These are phyloP conservation scores for Candida namnaoensis DNA, from an alignment of 805 yeast species.

Conservation along the genomic window DNA sequence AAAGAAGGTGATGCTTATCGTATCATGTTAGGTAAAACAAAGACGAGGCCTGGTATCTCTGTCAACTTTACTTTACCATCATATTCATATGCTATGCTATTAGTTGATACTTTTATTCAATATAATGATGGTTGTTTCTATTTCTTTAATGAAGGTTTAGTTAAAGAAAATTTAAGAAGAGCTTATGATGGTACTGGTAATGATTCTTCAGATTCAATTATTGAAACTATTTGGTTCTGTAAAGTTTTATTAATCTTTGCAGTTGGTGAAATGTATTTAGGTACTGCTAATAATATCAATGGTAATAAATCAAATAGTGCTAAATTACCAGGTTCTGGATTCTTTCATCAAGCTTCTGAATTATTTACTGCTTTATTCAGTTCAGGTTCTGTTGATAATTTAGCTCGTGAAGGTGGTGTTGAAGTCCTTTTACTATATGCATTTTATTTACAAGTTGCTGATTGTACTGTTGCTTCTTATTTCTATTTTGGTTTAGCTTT, in stretches of 20 bases:
- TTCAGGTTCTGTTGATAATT: constrained; percentile 71
- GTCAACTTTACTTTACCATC: constrained; percentile 71
- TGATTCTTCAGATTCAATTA: constrained; percentile 38
- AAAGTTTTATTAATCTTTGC: constrained; percentile 67
- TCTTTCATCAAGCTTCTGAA: constrained; percentile 73
- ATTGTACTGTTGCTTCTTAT: constrained; percentile 74
- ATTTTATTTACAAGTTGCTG: constrained; percentile 75
- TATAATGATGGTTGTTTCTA: constrained; percentile 82
- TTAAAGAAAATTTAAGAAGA: constrained; percentile 55
- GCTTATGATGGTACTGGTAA: constrained; percentile 39
- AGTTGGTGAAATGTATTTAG: constrained; percentile 75
- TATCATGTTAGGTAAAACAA: constrained; percentile 59
- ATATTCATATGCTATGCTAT: constrained; percentile 63
- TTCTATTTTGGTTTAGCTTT: constrained; percentile 74
- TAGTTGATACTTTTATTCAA: constrained; percentile 69
- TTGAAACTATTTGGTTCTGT: constrained; percentile 78
- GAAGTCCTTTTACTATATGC: constrained; percentile 72
- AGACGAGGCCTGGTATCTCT: constrained; percentile 57
- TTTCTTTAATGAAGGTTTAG: constrained; percentile 76
- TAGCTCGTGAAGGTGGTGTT: constrained; percentile 72
- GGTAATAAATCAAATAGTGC: constrained; percentile 30
- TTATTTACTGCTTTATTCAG: constrained; percentile 70
- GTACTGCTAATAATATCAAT: constrained; percentile 60
- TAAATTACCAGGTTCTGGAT: constrained; percentile 70
- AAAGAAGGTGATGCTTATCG: constrained; percentile 73